These are phyloP conservation scores for Akanthomyces dipterigenus DNA, from an alignment of 2,329 filamentous ascomycete genomes.

Conservation along the genomic window DNA sequence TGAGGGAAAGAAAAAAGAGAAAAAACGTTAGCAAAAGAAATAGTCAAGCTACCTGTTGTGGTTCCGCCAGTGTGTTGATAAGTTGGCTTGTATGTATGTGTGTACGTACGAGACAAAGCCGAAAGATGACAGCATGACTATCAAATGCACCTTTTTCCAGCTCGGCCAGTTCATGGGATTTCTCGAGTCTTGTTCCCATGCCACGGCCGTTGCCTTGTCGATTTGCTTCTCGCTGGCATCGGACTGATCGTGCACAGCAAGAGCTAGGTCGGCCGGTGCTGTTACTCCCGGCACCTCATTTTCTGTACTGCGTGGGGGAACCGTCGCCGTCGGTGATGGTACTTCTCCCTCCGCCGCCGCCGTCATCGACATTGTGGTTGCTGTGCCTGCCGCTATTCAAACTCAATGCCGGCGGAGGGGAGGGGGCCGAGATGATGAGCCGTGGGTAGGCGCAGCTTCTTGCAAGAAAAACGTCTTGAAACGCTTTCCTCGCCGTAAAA, in stretches of 20 bases:
- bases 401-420: too few relatives aligned
- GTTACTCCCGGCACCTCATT: background rate
- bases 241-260: background rate
- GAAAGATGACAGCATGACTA: constrained; percentile 30
- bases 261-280: background rate
- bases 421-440: background rate
- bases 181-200: constrained; percentile 32
- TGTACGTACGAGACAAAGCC: constrained; percentile 34
- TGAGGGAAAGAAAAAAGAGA: background rate
- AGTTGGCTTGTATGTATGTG: background rate
- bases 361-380: background rate
- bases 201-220: background rate
- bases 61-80: too few relatives aligned
- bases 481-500: too few relatives aligned
- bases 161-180: constrained; percentile 47
- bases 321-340: background rate
- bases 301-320: background rate
- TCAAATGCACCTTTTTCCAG: constrained; percentile 33
- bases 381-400: too few relatives aligned
- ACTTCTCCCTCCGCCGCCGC: background rate
- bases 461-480: too few relatives aligned
- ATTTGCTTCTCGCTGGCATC: background rate
- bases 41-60: too few relatives aligned
- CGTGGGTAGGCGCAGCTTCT: background rate
- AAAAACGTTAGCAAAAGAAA: too few relatives aligned